Evolutionary conservation across 768 basidiomycete genomes (phyloP).

Genomic region (Symmetrospora coprosmae): DNA sequence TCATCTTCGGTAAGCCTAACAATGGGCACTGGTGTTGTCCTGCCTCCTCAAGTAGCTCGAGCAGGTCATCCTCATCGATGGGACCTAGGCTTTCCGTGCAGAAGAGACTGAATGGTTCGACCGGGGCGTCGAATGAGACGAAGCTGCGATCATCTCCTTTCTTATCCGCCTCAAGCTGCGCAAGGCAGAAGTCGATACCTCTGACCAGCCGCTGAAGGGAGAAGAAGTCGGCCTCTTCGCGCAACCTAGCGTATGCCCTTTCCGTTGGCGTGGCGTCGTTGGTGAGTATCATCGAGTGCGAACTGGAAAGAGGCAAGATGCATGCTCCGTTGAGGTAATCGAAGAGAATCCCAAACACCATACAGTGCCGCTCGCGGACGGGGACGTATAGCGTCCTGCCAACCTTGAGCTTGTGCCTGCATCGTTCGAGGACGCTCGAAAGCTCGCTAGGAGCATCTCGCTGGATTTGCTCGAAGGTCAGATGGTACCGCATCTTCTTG

Average conservation of each 20-base stretch:
- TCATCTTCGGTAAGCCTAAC: too few relatives aligned
- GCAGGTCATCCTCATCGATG: neutral
- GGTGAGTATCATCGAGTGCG: neutral
- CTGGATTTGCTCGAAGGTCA: neutral
- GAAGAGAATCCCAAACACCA: neutral
- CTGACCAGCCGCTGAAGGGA: too few relatives aligned
- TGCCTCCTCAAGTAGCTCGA: neutral
- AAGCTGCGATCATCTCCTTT: too few relatives aligned
- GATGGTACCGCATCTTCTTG: too few relatives aligned
- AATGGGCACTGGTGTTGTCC: neutral
- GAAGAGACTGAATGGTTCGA: neutral
- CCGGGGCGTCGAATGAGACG: too few relatives aligned
- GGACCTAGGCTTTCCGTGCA: neutral
- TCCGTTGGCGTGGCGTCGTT: neutral
- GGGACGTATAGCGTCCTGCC: neutral
- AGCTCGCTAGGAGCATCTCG: neutral
- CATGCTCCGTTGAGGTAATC: neutral
- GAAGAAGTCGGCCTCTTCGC: neutral
- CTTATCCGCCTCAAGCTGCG: too few relatives aligned
- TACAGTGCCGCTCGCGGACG: neutral
- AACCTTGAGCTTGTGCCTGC: too few relatives aligned
- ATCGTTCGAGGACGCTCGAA: too few relatives aligned
- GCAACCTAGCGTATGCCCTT: neutral
- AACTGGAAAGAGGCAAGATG: neutral
- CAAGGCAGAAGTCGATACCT: too few relatives aligned